Percentiles rank a stretch among this genome's conserved stretches.
phyloP scores from a whole-genome alignment of 768 basidiomycete genomes.

The Trametes punicea region DNA sequence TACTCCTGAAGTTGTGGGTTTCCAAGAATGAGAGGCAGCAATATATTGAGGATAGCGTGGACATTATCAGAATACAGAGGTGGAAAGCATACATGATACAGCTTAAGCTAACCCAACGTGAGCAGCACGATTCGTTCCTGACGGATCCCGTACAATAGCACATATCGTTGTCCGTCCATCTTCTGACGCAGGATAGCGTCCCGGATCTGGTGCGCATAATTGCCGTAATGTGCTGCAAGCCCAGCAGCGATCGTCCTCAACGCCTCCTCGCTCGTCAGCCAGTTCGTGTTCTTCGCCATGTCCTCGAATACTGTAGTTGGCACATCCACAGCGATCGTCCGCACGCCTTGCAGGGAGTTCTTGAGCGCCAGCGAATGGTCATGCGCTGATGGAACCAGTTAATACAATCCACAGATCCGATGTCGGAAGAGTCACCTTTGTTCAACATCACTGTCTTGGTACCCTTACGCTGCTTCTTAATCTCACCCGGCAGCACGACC shows the following conservation, averaged over 20 bases:
- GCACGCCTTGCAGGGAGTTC: slow-evolving; percentile 53
- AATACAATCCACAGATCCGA: background rate
- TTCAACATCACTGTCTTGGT: slow-evolving; percentile 68
- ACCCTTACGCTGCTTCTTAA: slow-evolving; percentile 71
- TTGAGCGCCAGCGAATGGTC: slow-evolving; percentile 58
- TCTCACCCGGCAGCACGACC: slow-evolving; percentile 62
- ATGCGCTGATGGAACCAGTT: slow-evolving; percentile 44
- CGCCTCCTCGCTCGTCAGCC: slow-evolving; percentile 73
- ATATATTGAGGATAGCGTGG: background rate
- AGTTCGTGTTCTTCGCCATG: slow-evolving; percentile 53
- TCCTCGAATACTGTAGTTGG: slow-evolving; percentile 55
- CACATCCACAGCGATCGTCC: slow-evolving; percentile 73
- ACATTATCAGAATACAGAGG: background rate
- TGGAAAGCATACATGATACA: slow-evolving; percentile 2
- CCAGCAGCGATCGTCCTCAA: slow-evolving; percentile 58
- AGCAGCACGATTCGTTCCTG: slow-evolving; percentile 18
- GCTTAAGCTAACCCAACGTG: background rate
- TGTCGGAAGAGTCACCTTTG: slow-evolving; percentile 44
- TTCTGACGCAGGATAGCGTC: slow-evolving; percentile 63
- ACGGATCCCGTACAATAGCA: slow-evolving; percentile 17
- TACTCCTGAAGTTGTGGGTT: too few relatives aligned
- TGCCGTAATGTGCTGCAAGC: slow-evolving; percentile 55
- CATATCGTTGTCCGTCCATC: slow-evolving; percentile 48
- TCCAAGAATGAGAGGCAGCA: background rate
- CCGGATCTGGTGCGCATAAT: slow-evolving; percentile 65